Evolutionary conservation across 2,329 filamentous ascomycete species (phyloP).

Genomic region (Hymenoscyphus fructigenus): DNA sequence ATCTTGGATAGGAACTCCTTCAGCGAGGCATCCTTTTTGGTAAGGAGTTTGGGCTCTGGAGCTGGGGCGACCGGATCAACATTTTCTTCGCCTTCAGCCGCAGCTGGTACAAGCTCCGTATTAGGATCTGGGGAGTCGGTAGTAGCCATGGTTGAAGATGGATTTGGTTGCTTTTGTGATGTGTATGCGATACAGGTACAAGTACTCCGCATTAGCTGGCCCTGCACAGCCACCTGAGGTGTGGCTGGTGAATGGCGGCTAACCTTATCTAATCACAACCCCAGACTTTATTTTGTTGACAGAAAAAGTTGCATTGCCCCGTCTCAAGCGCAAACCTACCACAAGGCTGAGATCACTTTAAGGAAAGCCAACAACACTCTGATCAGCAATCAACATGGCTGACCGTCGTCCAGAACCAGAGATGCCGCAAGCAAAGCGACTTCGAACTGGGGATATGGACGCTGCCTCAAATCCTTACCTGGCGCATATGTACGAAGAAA

Average conservation of each 20-base stretch:
- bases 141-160: conserved; percentile 32
- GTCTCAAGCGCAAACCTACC: not conserved
- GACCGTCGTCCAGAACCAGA: conserved; percentile 56
- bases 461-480: conserved; percentile 80
- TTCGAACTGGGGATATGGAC: conserved; percentile 44
- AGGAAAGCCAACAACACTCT: conserved; percentile 30
- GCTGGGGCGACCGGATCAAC: conserved; percentile 48
- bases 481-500: conserved; percentile 73
- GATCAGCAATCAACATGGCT: conserved; percentile 45
- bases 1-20: conserved; percentile 94
- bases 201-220: no score
- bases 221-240: no score
- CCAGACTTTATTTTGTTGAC: conserved; percentile 4
- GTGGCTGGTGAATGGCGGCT: no score
- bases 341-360: conserved; percentile 11
- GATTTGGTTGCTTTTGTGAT: conserved; percentile 9
- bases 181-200: not conserved
- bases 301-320: conserved; percentile 13
- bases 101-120: conserved; percentile 33
- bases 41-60: conserved; percentile 64
- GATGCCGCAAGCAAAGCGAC: conserved; percentile 47
- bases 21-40: conserved; percentile 87
- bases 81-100: conserved; percentile 29
- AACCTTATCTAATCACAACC: conserved; percentile 9
- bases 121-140: conserved; percentile 36